Evolutionary conservation across 1,284 basidiomycete genomes (phyloP).

Genomic region (Amylostereum areolatum): DNA sequence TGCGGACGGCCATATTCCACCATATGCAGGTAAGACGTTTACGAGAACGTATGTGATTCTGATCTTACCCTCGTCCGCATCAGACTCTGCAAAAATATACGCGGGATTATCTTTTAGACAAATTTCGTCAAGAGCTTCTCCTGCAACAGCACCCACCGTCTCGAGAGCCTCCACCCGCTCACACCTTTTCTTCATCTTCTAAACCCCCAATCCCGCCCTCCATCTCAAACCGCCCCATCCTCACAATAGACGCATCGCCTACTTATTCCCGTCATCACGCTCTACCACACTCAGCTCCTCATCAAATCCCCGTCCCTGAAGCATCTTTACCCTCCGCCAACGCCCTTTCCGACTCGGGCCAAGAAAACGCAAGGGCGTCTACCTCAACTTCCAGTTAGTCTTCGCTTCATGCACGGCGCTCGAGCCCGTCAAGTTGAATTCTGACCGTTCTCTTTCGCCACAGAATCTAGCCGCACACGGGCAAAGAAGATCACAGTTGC

Average conservation of each 20-base stretch:
- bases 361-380: slow-evolving; percentile 19
- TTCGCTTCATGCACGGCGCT: slow-evolving; percentile 4
- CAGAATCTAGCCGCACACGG: slow-evolving; percentile 45
- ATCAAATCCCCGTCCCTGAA: slow-evolving; percentile 11
- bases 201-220: slow-evolving; percentile 26
- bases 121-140: slow-evolving; percentile 59
- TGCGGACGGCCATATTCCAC: slow-evolving; percentile 71
- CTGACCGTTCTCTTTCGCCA: slow-evolving; percentile 20
- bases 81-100: slow-evolving; percentile 81
- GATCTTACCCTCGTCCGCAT: slow-evolving; percentile 7
- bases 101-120: slow-evolving; percentile 74
- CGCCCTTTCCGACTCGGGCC: slow-evolving; percentile 24
- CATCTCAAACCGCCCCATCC: slow-evolving; percentile 51
- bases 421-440: not conserved
- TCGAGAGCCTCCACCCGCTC: slow-evolving; percentile 34
- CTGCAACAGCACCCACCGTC: slow-evolving; percentile 40
- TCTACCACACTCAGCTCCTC: slow-evolving; percentile 5
- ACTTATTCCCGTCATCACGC: slow-evolving; percentile 25
- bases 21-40: slow-evolving; percentile 65
- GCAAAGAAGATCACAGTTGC: slow-evolving; percentile 79
- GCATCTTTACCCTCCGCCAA: slow-evolving; percentile 7
- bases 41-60: slow-evolving; percentile 9
- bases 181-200: slow-evolving; percentile 16
- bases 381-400: slow-evolving; percentile 23
- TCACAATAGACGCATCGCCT: slow-evolving; percentile 60